Evolutionary conservation across 306 rosid species (phyloP).

Genomic region (Purshia tridentata): DNA sequence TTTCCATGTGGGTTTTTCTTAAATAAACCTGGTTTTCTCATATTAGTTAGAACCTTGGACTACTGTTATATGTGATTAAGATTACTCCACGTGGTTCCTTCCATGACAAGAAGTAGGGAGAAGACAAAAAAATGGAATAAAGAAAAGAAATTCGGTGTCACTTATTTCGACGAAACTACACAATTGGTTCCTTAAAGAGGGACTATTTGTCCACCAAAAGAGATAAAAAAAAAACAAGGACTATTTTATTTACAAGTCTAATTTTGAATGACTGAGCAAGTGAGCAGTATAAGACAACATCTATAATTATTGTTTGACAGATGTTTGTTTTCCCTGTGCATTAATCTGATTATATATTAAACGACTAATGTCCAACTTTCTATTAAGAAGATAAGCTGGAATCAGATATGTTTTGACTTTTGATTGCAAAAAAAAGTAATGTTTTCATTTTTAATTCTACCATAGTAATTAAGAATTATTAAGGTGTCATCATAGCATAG

Average conservation of each 20-base stretch:
- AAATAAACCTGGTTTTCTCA: slow-evolving; percentile 38
- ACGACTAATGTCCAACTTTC: neutral
- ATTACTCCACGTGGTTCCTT: slow-evolving; percentile 15
- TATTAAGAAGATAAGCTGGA: neutral
- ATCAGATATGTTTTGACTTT: too few species aligned
- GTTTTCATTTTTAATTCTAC: too few species aligned
- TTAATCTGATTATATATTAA: neutral
- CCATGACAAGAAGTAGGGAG: slow-evolving; percentile 19
- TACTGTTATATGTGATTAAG: neutral
- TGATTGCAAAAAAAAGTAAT: too few species aligned
- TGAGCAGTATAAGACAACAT: neutral
- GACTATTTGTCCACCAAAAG: neutral
- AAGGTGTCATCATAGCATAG: too few species aligned
- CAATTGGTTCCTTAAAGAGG: neutral
- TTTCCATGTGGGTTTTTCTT: slow-evolving; percentile 29
- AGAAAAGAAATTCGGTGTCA: neutral
- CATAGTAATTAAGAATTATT: too few species aligned
- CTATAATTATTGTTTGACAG: neutral
- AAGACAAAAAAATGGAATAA: neutral
- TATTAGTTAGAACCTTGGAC: slow-evolving; percentile 3
- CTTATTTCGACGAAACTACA: neutral
- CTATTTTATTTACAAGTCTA: too few species aligned
- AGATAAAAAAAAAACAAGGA: too few species aligned
- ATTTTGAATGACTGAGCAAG: neutral
- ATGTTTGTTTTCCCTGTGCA: neutral